Base-by-base conservation (phyloP, 139 green algal species). In the Micractinium conductrix region DNA sequence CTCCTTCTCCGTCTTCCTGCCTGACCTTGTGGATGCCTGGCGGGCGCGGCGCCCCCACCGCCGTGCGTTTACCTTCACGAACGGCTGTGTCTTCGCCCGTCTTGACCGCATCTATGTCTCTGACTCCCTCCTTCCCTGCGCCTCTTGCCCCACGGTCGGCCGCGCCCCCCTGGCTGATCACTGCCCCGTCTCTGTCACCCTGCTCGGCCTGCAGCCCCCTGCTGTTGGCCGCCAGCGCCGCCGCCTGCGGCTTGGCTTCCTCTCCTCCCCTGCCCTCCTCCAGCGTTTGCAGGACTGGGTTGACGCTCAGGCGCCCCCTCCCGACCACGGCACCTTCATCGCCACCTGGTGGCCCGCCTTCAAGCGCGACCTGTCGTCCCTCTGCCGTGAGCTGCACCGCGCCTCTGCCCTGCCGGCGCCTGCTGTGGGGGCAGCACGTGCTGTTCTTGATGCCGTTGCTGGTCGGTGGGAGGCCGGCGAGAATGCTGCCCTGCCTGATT, bases 71-170 rank as follows among this genome's bases (percentile, higher is more conserved):
- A 67, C 58, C 21, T 67, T 35, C 58, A 67, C 58, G 6, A 71
- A 71, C n/a, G 63, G 63, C 63, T 19, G 8, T 19, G 63, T 71
- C 16, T 71, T 71, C 42, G 63, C 5, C 30, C 63, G 63, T 5
- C 63, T 71, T 22, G 63, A 71, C 63, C 63, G 63, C 63, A 71
- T 71, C 63, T 71, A 71, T 42, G 63, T 71, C 28, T 71, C 63
- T 5, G 30, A 14, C 28, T 5, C 63, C 30, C 63, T 71, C 26
- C 30, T 42, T 14, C 63, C 63, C 30, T 42, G 26, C 63, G 30
- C 63, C 28, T 35, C 63, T 14, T 21, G 30, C 30, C 7, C 28
- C 63, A 71, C 63, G 6, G 63, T 71, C 7, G 30, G 58, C 58
- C 22, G 19, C 17, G 58, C 58, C 21, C 58, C 58, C 17, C 19